Evolutionary conservation across 1,139 yeast species (phyloP).

Genomic region (Geotrichum fermentans): DNA sequence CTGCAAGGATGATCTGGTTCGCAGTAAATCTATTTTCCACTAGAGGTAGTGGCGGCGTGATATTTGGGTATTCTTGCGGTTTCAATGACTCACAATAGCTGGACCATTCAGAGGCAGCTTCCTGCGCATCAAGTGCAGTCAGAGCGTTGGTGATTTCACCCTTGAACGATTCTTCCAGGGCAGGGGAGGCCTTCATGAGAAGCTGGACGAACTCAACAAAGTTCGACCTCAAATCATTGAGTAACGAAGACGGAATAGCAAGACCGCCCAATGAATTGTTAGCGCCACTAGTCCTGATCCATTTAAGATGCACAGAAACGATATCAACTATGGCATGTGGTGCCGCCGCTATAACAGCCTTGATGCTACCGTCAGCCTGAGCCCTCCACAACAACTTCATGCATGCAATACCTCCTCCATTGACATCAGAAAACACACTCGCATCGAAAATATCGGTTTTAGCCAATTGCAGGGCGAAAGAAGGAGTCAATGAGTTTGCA

Average conservation of each 20-base stretch:
- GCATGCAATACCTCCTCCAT: constrained; percentile 25
- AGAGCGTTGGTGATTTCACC: constrained; percentile 11
- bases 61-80: not conserved
- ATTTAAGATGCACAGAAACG: constrained; percentile 24
- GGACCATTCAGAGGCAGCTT: constrained; percentile 11
- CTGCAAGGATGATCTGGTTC: constrained; percentile 27
- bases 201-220: constrained; percentile 23
- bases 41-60: not conserved
- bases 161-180: constrained; percentile 10
- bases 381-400: constrained; percentile 25
- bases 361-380: constrained; percentile 8
- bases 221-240: constrained; percentile 21
- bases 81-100: constrained; percentile 4
- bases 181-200: constrained; percentile 9
- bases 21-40: constrained; percentile 19
- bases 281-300: constrained; percentile 26
- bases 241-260: constrained; percentile 26
- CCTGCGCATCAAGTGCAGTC: constrained; percentile 6
- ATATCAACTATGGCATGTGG: constrained; percentile 23
- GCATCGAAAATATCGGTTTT: constrained; percentile 25
- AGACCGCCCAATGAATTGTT: constrained; percentile 26
- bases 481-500: constrained; percentile 15
- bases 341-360: not conserved
- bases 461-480: constrained; percentile 23
- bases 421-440: constrained; percentile 24